Evolutionary conservation across 2,329 filamentous ascomycete species (phyloP).

Genomic region (Aspergillus sp.): DNA sequence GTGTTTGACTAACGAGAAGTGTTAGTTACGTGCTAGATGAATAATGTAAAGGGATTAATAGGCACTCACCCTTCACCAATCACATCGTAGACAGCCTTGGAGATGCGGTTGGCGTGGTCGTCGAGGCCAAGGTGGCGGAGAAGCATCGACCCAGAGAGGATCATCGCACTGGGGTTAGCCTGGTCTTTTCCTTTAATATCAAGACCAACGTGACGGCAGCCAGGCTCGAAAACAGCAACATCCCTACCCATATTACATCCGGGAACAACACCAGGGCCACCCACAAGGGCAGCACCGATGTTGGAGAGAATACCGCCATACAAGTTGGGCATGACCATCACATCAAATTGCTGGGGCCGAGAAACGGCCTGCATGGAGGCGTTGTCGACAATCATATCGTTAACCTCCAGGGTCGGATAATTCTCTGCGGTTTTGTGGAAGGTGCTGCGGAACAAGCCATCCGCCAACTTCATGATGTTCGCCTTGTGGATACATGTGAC

Average conservation of each 20-base stretch:
- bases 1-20: conserved; percentile 62
- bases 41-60: background rate
- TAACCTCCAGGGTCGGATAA: conserved; percentile 91
- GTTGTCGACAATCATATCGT: conserved; percentile 99
- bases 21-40: conserved; percentile 38
- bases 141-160: conserved; percentile 95
- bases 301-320: conserved; percentile 99
- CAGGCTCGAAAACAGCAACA: conserved; percentile 96
- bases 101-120: conserved; percentile 97
- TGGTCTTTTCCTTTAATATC: conserved; percentile 99
- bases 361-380: conserved; percentile 99
- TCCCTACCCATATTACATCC: conserved; percentile 99
- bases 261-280: conserved; percentile 93
- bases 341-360: conserved; percentile 95
- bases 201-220: conserved; percentile 97
- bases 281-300: conserved; percentile 94
- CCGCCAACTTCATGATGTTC: conserved; percentile 99
- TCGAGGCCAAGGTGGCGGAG: conserved; percentile 95
- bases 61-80: conserved; percentile 82
- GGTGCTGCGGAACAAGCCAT: conserved; percentile 97
- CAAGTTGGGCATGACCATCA: conserved; percentile 99
- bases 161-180: conserved; percentile 94
- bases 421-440: conserved; percentile 92
- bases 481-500: conserved; percentile 99
- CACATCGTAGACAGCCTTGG: conserved; percentile 72